Base-by-base conservation (phyloP, 257 asterid genomes). In the Penstemon newberryi region DNA sequence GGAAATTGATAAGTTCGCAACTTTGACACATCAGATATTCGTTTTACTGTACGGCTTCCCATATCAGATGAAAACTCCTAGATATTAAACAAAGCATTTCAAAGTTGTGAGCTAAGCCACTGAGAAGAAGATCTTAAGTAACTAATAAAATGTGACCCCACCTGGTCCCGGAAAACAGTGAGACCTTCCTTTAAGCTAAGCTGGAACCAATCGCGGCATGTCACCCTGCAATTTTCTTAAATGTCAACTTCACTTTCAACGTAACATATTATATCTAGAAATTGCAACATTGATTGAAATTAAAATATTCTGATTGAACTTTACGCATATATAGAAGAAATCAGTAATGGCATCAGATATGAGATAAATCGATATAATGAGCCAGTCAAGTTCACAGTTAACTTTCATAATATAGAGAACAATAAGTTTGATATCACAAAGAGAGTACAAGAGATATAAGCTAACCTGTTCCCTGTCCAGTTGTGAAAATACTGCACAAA, bases 161-260 rank as follows among this genome's bases (percentile, higher is more conserved):
- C 97, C 97, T 94, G 99, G 80, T 84, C 99, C 25, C 99, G 91
- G 85, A 94, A 94, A 59, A 91, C 96, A 33, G 99, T 94, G 63
- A 94, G 96, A 67, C 99, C 99, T 80, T 94, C 97, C 89, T 94
- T 94, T 71, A 94, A 78, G 79, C 99, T 94, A 59, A 94, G 97
- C 88, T 94, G 99, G 87, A 94, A 94, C 99, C 99, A 91, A 79
- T 94, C 99, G 55, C 99, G 97, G 79, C 99, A 94, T 50, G 99
- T 94, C 59, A 94, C 99, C 85, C 99, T 91, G 87, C 59, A 77
- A 80, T 70, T 74, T 74, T 56, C 5, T 63, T 49, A 54, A 65
- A 37, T 51, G 81, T 78, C 57, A 78, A 59, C 45, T 52, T 69
- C 67, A 72, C n/a, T 57, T 51, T 69, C 4, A 9, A 47, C 50